Evolutionary conservation across 2,329 filamentous ascomycete species (phyloP).

Genomic region (Colletotrichum endophyticum): DNA sequence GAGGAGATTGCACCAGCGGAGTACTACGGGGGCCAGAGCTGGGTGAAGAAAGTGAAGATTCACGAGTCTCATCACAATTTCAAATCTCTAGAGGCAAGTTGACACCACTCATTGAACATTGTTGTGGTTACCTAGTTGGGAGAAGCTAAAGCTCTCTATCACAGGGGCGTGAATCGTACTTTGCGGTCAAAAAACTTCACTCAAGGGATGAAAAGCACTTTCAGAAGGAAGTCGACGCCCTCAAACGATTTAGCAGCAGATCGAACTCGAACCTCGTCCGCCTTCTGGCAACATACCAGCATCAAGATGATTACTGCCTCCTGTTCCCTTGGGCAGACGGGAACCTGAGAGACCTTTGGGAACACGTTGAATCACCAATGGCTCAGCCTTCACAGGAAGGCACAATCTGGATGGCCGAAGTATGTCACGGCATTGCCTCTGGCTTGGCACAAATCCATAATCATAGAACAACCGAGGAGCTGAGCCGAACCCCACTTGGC

Average conservation of each 20-base stretch:
- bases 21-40: background rate
- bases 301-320: background rate
- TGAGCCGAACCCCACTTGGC: background rate
- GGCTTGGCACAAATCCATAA: background rate
- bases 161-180: background rate
- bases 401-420: background rate
- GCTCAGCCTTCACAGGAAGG: rapidly evolving
- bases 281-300: background rate
- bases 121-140: background rate
- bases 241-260: background rate
- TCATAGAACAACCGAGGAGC: background rate
- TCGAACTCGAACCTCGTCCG: background rate
- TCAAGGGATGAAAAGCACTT: background rate
- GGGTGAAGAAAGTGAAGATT: background rate
- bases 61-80: background rate
- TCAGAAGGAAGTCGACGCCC: background rate
- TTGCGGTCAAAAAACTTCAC: background rate
- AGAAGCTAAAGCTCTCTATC: background rate
- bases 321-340: background rate
- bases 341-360: background rate
- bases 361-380: background rate
- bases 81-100: background rate
- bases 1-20: background rate
- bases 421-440: background rate
- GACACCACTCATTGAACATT: background rate